These are phyloP conservation scores for Kappamyces sp. DNA, from an alignment of 192 early-diverging fungal genomes.

Conservation along the genomic window DNA sequence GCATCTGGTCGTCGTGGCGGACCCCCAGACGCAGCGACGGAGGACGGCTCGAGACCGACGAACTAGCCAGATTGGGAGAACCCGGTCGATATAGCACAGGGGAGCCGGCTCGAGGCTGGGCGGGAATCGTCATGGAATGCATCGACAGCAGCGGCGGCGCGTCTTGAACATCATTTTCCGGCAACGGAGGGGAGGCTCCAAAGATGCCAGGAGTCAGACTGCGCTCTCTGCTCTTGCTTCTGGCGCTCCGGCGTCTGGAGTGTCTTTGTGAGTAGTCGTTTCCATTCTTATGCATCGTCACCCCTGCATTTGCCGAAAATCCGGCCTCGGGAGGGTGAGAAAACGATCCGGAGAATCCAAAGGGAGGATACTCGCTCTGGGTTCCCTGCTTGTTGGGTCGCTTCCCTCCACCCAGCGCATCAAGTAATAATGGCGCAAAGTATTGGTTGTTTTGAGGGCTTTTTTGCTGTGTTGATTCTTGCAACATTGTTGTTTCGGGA, in stretches of 20 bases:
- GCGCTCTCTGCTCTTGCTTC: slow-evolving; percentile 7
- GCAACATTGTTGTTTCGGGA: no score
- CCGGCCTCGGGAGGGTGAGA: not conserved
- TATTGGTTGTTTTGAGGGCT: not conserved
- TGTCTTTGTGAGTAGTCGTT: no score
- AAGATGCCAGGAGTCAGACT: slow-evolving; percentile 10
- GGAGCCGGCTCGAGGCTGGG: not conserved
- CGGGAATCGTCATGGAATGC: not conserved
- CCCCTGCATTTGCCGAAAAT: no score
- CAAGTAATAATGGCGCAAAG: slow-evolving; percentile 6
- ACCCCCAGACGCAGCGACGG: no score
- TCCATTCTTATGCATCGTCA: no score
- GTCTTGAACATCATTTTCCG: not conserved
- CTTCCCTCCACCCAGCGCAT: slow-evolving; percentile 8
- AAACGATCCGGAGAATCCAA: no score
- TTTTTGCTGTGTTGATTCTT: no score
- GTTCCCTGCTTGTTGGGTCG: slow-evolving; percentile 11
- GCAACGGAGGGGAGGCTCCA: not conserved
- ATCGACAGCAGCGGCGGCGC: slow-evolving; percentile 4
- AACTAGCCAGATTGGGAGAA: no score
- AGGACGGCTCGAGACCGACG: no score
- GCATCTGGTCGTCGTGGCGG: no score
- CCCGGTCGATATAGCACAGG: no score
- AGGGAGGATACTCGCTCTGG: not conserved
- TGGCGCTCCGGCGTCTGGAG: slow-evolving; percentile 3